Evolutionary conservation across 2,329 filamentous ascomycete genomes (phyloP), one percentile per base, ranked within the genome.

Genomic region (Endoconidiophora polonica): DNA sequence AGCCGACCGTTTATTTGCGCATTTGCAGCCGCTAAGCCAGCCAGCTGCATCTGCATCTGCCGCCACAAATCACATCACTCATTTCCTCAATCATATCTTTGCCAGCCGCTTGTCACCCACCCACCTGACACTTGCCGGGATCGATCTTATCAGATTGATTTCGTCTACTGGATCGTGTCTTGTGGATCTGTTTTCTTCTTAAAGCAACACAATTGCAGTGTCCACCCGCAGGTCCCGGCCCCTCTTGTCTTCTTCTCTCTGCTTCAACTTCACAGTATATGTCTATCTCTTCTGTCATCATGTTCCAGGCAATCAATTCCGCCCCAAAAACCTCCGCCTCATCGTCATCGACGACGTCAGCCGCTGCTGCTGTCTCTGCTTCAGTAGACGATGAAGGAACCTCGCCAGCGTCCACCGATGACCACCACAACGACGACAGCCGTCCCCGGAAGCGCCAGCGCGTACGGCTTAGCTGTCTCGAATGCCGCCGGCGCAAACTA

Each of bases 401-500:
- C 7, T 52, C 50, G n/a, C 50, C 50, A 26, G 46, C 40, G 22
- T 52, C 50, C 29, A 23, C 41, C 37, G 44, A 48, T 49, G 45
- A 33, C 52, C n/a, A 40, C 43, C 46, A 50, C 44, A 23, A 52
- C 48, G 56, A 56, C 50, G 26, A 48, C 43, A 47, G 48, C 16
- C 65, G 66, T 0, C 65, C 73, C 7, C 67, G 74, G 54, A 79
- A 79, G 63, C 65, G 75, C 29, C 75, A 78, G 64, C 68, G 75
- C 37, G 71, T 78, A 43, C 66, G 75, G 14, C 66, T 79, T 41
- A 76, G 73, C 44, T 79, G 75, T 55, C 67, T 78, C 40, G 74
- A 77, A 57, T 79, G 75, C 56, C 72, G 75, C 40, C 68, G 74
- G 49, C 67, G 75, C 50, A 79, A 79, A 64, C 65, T 78, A 37